Evolutionary conservation across 371 early-diverging fungal genomes (phyloP).

Genomic region (Ordospora pajunii): DNA sequence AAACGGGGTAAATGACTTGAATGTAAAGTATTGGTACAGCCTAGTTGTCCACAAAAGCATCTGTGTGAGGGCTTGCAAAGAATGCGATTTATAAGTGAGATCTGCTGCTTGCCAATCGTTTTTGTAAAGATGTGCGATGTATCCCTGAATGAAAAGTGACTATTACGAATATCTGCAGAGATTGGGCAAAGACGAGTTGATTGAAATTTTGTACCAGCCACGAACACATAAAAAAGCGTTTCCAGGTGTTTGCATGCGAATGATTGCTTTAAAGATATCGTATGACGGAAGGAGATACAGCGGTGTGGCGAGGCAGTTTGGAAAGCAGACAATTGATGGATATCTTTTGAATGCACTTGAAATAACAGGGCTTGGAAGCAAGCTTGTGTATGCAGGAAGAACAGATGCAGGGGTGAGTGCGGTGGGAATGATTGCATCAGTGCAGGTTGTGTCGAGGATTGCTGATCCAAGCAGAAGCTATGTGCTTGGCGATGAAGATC

Average conservation of each 20-base stretch:
- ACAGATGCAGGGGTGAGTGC: conserved; percentile 60
- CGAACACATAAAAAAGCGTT: not conserved
- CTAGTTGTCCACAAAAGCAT: not conserved
- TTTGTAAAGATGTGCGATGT: not conserved
- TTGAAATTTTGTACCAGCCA: not conserved
- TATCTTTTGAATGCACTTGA: conserved; percentile 29
- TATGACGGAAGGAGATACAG: conserved; percentile 45
- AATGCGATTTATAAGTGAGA: not conserved
- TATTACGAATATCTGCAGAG: conserved; percentile 2
- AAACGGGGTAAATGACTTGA: conserved; percentile 52
- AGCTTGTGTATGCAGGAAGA: conserved; percentile 53
- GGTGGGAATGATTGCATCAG: conserved; percentile 45
- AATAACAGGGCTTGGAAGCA: conserved; percentile 9
- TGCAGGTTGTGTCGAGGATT: conserved; percentile 9
- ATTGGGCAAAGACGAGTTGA: conserved; percentile 21
- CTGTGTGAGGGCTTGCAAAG: not conserved
- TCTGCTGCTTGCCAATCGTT: not conserved
- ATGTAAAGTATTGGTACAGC: conserved; percentile 9
- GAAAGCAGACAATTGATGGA: conserved; percentile 18
- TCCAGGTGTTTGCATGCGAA: not conserved
- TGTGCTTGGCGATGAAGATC: not conserved
- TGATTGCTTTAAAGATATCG: conserved; percentile 36
- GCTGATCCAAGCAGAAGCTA: not conserved
- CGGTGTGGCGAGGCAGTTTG: conserved; percentile 21
- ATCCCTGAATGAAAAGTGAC: conserved; percentile 14